Conservation (phyloP, 2,329 filamentous ascomycete genomes). For the Paraconiothyrium brasiliense region DNA sequence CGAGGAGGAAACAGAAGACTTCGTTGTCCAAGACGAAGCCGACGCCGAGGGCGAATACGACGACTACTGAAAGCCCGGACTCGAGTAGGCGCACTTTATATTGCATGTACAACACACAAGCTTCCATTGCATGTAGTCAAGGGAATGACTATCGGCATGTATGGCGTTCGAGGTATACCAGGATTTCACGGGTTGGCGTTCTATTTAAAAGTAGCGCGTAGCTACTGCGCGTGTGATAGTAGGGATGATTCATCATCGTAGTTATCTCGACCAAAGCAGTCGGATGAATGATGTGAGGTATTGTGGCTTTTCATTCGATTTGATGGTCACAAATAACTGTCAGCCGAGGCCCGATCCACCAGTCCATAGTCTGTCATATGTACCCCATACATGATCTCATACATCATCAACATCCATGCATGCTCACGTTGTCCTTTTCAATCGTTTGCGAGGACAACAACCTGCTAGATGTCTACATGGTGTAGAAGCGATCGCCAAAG, state of each 20-base stretch:
- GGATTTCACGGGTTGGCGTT: constrained; percentile 15
- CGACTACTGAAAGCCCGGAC: constrained; percentile 19
- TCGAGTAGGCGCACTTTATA: constrained; percentile 1
- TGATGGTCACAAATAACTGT: neutral
- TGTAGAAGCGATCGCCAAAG: constrained; percentile 96
- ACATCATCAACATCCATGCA: constrained; percentile 13
- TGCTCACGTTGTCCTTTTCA: neutral
- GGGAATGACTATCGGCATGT: constrained; percentile 27
- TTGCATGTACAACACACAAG: constrained; percentile 24
- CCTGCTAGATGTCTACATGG: constrained; percentile 65
- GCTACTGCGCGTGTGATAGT: neutral
- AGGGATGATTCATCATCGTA: neutral
- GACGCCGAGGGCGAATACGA: constrained; percentile 51
- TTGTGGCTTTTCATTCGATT: neutral
- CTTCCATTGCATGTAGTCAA: constrained; percentile 1
- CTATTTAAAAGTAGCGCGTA: neutral
- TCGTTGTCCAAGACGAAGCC: constrained; percentile 50
- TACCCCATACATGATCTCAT: constrained; percentile 12
- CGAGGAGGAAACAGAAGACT: constrained; percentile 38
- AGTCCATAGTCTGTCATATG: neutral
- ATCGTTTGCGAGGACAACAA: constrained; percentile 4
- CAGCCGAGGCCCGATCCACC: neutral
- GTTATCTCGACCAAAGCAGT: neutral
- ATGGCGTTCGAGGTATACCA: constrained; percentile 40
- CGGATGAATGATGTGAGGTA: neutral